A percentile compares a stretch with the other conserved stretches of the same genome.
Conservation (phyloP, 1,139 yeast genomes). For the Suhomyces yuchorum region DNA sequence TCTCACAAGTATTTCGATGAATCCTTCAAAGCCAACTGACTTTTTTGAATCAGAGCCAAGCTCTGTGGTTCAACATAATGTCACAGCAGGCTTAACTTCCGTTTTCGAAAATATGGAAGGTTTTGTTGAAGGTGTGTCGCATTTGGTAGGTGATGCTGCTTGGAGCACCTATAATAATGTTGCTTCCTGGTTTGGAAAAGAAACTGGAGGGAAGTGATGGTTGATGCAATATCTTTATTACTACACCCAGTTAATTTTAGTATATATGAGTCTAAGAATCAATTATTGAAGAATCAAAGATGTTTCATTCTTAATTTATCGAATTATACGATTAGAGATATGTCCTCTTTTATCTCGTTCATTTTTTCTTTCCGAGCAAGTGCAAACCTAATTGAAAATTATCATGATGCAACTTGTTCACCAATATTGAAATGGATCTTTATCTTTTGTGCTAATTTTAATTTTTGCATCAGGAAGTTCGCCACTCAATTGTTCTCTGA, state of each 20-base stretch:
- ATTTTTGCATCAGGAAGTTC: constrained; percentile 51
- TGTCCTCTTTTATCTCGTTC: too few relatives aligned
- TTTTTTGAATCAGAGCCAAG: not conserved
- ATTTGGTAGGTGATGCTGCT: not conserved
- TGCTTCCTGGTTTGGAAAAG: not conserved
- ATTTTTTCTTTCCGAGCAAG: too few relatives aligned
- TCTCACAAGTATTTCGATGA: constrained; percentile 23
- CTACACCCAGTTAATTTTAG: too few relatives aligned
- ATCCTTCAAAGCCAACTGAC: constrained; percentile 42
- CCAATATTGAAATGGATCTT: constrained; percentile 52
- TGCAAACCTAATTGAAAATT: too few relatives aligned
- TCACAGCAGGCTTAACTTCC: constrained; percentile 12
- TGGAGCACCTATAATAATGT: not conserved
- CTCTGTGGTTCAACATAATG: constrained; percentile 34
- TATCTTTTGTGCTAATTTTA: constrained; percentile 52
- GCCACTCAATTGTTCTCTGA: constrained; percentile 51
- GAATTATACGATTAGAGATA: too few relatives aligned
- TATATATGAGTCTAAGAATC: too few relatives aligned
- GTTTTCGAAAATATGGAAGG: constrained; percentile 2
- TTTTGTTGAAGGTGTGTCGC: not conserved
- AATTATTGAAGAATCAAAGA: too few relatives aligned
- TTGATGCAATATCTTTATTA: too few relatives aligned
- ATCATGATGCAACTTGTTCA: too few relatives aligned
- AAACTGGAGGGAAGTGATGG: not conserved
- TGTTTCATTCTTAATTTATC: too few relatives aligned